These are phyloP conservation scores for Piper longum DNA, from an alignment of 164 flowering plant genomes.

Conservation along the genomic window DNA sequence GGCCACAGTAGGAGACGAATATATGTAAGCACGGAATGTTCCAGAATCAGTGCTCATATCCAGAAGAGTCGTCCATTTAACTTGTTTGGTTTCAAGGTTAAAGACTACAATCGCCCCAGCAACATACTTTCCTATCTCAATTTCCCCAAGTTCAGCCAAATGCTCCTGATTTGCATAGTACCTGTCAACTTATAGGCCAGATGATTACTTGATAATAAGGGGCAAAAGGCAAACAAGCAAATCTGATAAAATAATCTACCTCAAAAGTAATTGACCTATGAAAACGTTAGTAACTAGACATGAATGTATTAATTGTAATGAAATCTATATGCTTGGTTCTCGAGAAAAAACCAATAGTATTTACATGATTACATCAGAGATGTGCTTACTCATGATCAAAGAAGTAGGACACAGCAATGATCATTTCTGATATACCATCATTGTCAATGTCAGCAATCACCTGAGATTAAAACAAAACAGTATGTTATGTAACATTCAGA, in stretches of 20 bases:
- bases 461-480: slow-evolving; percentile 21
- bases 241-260: background rate
- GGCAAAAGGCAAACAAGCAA: background rate
- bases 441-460: slow-evolving; percentile 94
- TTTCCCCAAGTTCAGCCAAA: slow-evolving; percentile 71
- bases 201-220: slow-evolving; percentile 10
- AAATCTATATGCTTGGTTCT: background rate
- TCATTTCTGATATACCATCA: slow-evolving; percentile 89
- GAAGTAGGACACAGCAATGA: slow-evolving; percentile 93
- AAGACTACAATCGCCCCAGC: slow-evolving; percentile 88
- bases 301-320: too few relatives aligned
- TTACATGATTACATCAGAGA: background rate
- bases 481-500: background rate
- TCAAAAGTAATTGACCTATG: background rate
- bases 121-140: slow-evolving; percentile 82
- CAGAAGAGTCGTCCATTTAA: slow-evolving; percentile 72
- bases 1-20: slow-evolving; percentile 87
- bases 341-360: background rate
- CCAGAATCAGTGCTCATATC: slow-evolving; percentile 70
- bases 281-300: background rate
- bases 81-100: slow-evolving; percentile 91
- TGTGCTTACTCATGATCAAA: slow-evolving; percentile 93
- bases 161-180: slow-evolving; percentile 91
- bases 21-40: slow-evolving; percentile 71
- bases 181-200: slow-evolving; percentile 37